A percentile compares a stretch with the other conserved stretches of the same genome.
These are phyloP conservation scores for Eucalyptus polyanthemos DNA, from an alignment of 345 rosid species.

Conservation along the genomic window DNA sequence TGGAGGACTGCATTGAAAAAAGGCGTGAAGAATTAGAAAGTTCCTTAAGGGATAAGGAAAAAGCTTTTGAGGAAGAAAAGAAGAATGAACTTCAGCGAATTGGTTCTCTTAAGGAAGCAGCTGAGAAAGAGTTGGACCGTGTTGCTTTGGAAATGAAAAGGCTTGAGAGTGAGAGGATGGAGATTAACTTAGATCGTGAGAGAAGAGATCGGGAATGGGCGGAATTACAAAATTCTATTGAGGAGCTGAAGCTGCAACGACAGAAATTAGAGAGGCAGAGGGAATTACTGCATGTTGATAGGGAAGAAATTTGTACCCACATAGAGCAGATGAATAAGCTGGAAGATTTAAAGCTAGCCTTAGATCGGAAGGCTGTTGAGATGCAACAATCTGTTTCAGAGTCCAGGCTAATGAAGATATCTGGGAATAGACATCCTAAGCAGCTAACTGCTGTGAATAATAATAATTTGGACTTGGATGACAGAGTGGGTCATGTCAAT, in stretches of 20 bases:
- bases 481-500: conserved; percentile 16
- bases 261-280: conserved; percentile 76
- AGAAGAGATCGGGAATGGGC: conserved; percentile 77
- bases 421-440: conserved; percentile 26
- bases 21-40: conserved; percentile 79
- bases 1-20: conserved; percentile 61
- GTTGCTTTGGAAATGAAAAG: conserved; percentile 54
- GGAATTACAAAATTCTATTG: conserved; percentile 57
- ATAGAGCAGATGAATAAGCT: conserved; percentile 59
- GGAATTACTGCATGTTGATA: conserved; percentile 61
- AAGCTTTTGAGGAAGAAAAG: conserved; percentile 74
- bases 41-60: conserved; percentile 61
- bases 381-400: conserved; percentile 55
- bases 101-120: conserved; percentile 51
- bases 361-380: conserved; percentile 61
- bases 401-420: conserved; percentile 42
- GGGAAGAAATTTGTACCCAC: conserved; percentile 56
- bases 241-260: conserved; percentile 71
- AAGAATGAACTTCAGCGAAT: conserved; percentile 50
- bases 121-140: conserved; percentile 59
- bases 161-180: conserved; percentile 72
- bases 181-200: conserved; percentile 73
- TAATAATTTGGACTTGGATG: conserved; percentile 14
- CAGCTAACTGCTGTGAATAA: conserved; percentile 21
- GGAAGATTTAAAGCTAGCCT: conserved; percentile 64